Percentiles rank a stretch among this genome's conserved stretches.
These are phyloP conservation scores for Comarum palustre DNA, from an alignment of 306 rosid species.

Conservation along the genomic window DNA sequence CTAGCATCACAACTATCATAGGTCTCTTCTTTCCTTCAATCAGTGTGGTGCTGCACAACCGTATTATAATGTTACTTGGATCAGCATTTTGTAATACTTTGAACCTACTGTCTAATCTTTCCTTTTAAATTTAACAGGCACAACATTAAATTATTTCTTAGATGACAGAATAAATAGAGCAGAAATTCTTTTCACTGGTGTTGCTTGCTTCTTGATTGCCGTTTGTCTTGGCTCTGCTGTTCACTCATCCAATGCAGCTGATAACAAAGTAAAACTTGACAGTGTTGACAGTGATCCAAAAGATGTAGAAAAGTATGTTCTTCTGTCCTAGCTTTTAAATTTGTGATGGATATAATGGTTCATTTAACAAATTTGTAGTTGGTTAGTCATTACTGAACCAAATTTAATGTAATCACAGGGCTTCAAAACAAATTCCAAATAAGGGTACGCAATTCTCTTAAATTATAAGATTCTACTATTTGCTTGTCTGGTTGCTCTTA, in stretches of 20 bases:
- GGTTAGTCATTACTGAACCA: background rate
- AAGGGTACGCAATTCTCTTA: slow-evolving; percentile 37
- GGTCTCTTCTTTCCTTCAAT: slow-evolving; percentile 39
- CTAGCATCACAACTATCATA: slow-evolving; percentile 80
- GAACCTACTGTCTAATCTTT: background rate
- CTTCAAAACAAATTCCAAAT: slow-evolving; percentile 10
- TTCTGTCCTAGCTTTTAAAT: slow-evolving; percentile 11
- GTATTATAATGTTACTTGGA: background rate
- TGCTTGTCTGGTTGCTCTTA: background rate
- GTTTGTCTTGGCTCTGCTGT: slow-evolving; percentile 82
- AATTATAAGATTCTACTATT: slow-evolving; percentile 6
- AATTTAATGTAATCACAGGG: slow-evolving; percentile 37
- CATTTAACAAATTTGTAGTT: background rate
- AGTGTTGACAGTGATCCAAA: slow-evolving; percentile 41
- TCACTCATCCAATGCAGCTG: slow-evolving; percentile 82
- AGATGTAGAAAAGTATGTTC: slow-evolving; percentile 42
- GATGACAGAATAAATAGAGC: slow-evolving; percentile 78
- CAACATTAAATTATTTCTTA: slow-evolving; percentile 80
- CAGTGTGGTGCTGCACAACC: background rate
- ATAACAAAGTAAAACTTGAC: slow-evolving; percentile 64
- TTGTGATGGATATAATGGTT: background rate
- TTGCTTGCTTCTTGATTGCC: slow-evolving; percentile 82
- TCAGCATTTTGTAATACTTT: background rate
- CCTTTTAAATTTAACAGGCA: slow-evolving; percentile 47
- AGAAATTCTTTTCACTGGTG: slow-evolving; percentile 85